Percentiles rank a stretch among this genome's conserved stretches.
These are phyloP conservation scores for Calonectria honghensis DNA, from an alignment of 2,329 filamentous ascomycete species.

Conservation along the genomic window DNA sequence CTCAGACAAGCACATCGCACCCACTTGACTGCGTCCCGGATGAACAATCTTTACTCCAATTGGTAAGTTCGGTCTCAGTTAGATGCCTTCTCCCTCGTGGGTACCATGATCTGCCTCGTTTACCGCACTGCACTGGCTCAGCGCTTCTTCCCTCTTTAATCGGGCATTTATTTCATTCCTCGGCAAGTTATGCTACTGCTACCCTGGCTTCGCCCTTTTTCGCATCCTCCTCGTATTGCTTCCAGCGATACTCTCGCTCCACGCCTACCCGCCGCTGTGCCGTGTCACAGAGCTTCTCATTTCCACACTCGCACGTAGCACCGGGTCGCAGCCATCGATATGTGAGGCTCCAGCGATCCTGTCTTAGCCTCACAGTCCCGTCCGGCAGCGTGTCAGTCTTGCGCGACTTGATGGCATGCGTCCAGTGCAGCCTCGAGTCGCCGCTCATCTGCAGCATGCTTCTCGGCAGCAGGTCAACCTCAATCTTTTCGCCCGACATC, in stretches of 20 bases:
- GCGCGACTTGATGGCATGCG: conserved; percentile 72
- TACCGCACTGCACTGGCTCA: not conserved
- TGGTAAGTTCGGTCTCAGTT: conserved; percentile 12
- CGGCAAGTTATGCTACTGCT: not conserved
- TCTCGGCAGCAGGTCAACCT: conserved; percentile 68
- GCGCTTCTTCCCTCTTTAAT: not conserved
- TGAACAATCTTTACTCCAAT: conserved; percentile 15
- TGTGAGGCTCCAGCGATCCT: conserved; percentile 73
- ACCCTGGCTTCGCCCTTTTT: conserved; percentile 39
- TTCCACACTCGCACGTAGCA: conserved; percentile 69
- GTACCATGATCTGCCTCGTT: conserved; percentile 1
- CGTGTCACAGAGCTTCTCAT: conserved; percentile 70
- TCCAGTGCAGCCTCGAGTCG: conserved; percentile 72
- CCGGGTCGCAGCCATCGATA: conserved; percentile 71
- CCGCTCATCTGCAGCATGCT: conserved; percentile 72
- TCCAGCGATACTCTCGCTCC: conserved; percentile 71
- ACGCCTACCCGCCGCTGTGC: conserved; percentile 67
- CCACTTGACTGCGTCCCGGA: not conserved
- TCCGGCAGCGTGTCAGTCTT: conserved; percentile 70
- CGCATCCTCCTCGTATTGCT: conserved; percentile 56
- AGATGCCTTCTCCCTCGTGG: conserved; percentile 24
- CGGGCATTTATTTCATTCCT: conserved; percentile 20
- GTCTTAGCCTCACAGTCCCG: conserved; percentile 64
- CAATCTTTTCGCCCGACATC: conserved; percentile 55
- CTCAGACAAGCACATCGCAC: not conserved